phyloP scores from a whole-genome alignment of 345 rosid species.

The Odontarrhena argentea region DNA sequence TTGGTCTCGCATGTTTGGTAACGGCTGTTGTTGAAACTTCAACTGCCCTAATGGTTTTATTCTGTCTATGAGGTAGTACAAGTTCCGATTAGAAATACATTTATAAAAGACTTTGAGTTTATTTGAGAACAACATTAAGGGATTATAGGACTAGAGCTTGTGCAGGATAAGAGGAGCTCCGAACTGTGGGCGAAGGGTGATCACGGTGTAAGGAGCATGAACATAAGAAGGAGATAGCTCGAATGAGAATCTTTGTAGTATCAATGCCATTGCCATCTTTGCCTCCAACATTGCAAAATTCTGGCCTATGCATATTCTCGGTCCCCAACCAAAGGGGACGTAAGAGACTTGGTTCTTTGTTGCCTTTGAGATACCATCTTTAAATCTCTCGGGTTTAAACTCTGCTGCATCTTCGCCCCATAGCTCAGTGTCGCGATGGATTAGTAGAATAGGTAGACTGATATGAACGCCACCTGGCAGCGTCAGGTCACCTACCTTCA shows the following conservation, averaged over 20 bases:
- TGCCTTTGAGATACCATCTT: conserved; percentile 48
- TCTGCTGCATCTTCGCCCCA: conserved; percentile 47
- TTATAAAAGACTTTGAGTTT: too few species aligned
- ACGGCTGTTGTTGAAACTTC: too few species aligned
- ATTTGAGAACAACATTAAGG: too few species aligned
- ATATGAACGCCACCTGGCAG: conserved; percentile 40
- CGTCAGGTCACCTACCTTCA: conserved; percentile 42
- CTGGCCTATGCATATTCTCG: conserved; percentile 52
- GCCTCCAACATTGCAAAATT: conserved; percentile 54
- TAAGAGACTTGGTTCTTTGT: conserved; percentile 44
- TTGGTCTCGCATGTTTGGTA: too few species aligned
- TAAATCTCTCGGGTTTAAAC: conserved; percentile 55
- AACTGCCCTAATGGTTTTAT: too few species aligned
- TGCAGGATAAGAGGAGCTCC: conserved; percentile 43
- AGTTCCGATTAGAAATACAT: too few species aligned
- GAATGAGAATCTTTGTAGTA: conserved; percentile 43
- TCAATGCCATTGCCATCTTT: conserved; percentile 46
- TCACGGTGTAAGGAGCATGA: conserved; percentile 41
- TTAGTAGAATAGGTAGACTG: conserved; percentile 22
- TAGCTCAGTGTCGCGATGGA: conserved; percentile 42
- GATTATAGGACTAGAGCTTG: background rate
- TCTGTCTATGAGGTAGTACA: too few species aligned
- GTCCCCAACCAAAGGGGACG: conserved; percentile 31
- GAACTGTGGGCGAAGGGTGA: conserved; percentile 45
- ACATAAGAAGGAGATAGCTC: conserved; percentile 34